These are phyloP conservation scores for Lentinula detonsa DNA, from an alignment of 768 basidiomycete genomes.

Conservation along the genomic window DNA sequence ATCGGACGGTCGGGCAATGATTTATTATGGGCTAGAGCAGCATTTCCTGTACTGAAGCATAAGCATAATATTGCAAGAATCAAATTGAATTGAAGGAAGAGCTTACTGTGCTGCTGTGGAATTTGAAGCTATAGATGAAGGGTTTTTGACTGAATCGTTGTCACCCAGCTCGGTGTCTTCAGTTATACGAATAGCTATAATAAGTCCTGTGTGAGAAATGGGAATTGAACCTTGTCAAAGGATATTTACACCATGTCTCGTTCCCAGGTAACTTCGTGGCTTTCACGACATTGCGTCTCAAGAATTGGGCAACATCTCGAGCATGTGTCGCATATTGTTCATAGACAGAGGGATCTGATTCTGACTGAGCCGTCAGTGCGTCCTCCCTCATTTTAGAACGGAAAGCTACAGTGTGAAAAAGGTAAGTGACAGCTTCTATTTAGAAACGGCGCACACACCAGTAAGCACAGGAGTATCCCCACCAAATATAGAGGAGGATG, in stretches of 20 bases:
- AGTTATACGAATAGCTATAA: constrained; percentile 65
- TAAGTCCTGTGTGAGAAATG: neutral
- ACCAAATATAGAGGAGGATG: constrained; percentile 61
- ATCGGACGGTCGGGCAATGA: constrained; percentile 21
- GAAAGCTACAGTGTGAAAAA: constrained; percentile 48
- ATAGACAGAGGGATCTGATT: constrained; percentile 41
- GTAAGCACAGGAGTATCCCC: constrained; percentile 52
- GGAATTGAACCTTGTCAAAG: neutral
- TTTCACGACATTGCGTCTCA: constrained; percentile 85
- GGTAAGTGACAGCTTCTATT: constrained; percentile 8
- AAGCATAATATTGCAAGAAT: constrained; percentile 9
- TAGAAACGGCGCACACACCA: constrained; percentile 29
- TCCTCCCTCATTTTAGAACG: constrained; percentile 61
- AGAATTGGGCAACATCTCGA: constrained; percentile 64
- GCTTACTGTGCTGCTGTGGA: constrained; percentile 43
- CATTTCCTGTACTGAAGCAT: constrained; percentile 20
- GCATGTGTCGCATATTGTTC: constrained; percentile 53
- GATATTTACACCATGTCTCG: constrained; percentile 54
- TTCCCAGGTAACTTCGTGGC: constrained; percentile 44
- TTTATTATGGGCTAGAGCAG: constrained; percentile 15
- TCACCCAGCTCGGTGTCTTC: constrained; percentile 82
- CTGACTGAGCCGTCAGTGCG: constrained; percentile 32
- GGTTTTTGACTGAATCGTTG: constrained; percentile 72
- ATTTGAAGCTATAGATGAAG: constrained; percentile 39
- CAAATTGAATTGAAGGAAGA: constrained; percentile 20